These are phyloP conservation scores for Meredithiella fracta DNA, from an alignment of 2,329 filamentous ascomycete species.

Conservation along the genomic window DNA sequence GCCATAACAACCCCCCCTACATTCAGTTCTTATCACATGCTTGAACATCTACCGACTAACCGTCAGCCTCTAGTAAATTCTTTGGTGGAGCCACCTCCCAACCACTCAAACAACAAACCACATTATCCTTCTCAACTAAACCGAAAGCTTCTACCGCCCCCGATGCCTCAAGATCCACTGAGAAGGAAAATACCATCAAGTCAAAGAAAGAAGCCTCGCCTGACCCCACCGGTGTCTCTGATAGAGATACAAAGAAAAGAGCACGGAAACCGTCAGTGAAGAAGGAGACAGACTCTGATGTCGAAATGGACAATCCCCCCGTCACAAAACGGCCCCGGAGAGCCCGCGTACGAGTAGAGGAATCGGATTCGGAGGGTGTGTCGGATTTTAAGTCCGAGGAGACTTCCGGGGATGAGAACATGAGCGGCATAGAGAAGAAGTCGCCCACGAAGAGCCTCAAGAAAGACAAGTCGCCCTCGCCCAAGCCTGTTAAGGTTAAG, in stretches of 20 bases:
- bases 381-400: not conserved
- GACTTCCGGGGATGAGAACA: not conserved
- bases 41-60: not conserved
- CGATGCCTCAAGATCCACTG: not conserved
- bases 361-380: conserved; percentile 14
- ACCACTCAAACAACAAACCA: conserved; percentile 55
- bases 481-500: conserved; percentile 21
- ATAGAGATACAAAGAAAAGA: conserved; percentile 21
- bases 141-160: conserved; percentile 18
- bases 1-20: conserved; percentile 13
- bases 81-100: conserved; percentile 48
- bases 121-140: conserved; percentile 56
- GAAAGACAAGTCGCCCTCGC: conserved; percentile 18
- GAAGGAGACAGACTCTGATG: conserved; percentile 18
- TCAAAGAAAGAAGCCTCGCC: conserved; percentile 18
- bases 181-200: conserved; percentile 8
- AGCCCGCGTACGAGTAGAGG: conserved; percentile 5
- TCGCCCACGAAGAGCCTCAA: conserved; percentile 36
- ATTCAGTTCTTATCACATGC: not conserved
- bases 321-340: conserved; percentile 8
- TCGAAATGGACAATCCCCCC: conserved; percentile 15
- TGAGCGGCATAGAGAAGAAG: conserved; percentile 18
- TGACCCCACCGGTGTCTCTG: conserved; percentile 1
- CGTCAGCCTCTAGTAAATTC: conserved; percentile 52
- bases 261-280: conserved; percentile 19